phyloP scores from a whole-genome alignment of 2,329 filamentous ascomycete species.

The Bipolaris oryzae region DNA sequence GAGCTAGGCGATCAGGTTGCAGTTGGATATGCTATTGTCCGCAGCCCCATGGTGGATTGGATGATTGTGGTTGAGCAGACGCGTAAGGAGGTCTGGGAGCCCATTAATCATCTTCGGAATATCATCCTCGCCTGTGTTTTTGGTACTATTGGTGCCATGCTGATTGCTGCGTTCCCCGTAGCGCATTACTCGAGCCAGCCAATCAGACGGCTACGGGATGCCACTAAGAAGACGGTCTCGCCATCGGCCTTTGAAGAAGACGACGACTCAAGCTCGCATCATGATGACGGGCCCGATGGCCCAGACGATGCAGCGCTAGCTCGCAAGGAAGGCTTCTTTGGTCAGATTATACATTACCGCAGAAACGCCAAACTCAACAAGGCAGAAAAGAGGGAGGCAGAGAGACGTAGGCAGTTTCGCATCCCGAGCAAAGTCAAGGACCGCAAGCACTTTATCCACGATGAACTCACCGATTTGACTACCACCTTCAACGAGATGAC shows the following conservation, averaged over 20 bases:
- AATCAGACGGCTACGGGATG: constrained; percentile 75
- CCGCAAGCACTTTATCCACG: constrained; percentile 74
- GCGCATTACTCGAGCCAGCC: constrained; percentile 83
- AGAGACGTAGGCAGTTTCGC: constrained; percentile 67
- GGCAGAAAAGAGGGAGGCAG: constrained; percentile 48
- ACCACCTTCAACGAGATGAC: constrained; percentile 92
- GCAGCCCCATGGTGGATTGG: constrained; percentile 76
- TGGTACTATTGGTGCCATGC: constrained; percentile 74
- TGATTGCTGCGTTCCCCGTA: constrained; percentile 75
- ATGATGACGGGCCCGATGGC: constrained; percentile 50
- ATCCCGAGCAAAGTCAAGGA: constrained; percentile 84
- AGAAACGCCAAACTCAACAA: constrained; percentile 42
- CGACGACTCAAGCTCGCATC: constrained; percentile 47
- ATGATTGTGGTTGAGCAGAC: constrained; percentile 79
- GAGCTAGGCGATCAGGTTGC: constrained; percentile 73
- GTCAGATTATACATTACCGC: constrained; percentile 45
- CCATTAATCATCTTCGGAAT: constrained; percentile 75
- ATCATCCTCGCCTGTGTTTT: constrained; percentile 87
- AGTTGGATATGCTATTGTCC: constrained; percentile 77
- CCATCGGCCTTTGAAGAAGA: constrained; percentile 66
- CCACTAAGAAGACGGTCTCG: constrained; percentile 74
- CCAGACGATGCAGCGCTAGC: constrained; percentile 57
- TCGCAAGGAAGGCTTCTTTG: constrained; percentile 55
- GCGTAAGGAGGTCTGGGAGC: constrained; percentile 73
- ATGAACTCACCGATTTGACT: constrained; percentile 84